These are phyloP conservation scores for Fusarium annulatum DNA, from an alignment of 2,329 filamentous ascomycete species.

Conservation along the genomic window DNA sequence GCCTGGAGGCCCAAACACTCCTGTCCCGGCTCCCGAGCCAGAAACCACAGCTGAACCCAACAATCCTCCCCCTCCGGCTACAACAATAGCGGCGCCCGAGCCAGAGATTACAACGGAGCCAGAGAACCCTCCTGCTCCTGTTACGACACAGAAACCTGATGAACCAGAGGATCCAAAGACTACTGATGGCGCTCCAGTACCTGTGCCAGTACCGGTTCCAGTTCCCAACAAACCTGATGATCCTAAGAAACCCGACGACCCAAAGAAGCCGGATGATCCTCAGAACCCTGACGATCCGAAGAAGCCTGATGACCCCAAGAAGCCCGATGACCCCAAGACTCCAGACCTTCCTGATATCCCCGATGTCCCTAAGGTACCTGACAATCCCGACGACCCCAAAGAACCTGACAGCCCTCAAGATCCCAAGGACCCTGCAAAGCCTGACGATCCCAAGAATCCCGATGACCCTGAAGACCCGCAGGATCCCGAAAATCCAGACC, in stretches of 20 bases:
- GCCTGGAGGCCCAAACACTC: neutral
- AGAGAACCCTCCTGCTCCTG: neutral
- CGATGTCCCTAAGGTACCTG: neutral
- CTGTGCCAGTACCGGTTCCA: neutral
- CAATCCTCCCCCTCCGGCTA: neutral
- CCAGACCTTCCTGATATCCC: neutral
- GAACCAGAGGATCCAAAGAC: neutral
- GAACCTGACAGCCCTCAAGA: neutral
- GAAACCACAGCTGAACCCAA: neutral
- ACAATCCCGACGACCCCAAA: neutral
- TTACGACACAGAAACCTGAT: neutral
- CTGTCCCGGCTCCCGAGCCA: neutral
- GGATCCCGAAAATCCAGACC: neutral
- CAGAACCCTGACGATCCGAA: neutral
- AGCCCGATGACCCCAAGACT: neutral
- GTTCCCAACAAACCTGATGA: neutral
- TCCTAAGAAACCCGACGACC: too few relatives aligned
- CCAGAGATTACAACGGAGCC: neutral
- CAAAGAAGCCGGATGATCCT: neutral
- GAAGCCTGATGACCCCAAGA: neutral
- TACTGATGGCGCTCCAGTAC: neutral
- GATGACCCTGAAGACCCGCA: neutral
- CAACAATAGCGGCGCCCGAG: neutral
- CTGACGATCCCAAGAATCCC: neutral
- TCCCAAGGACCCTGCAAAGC: neutral